Evolutionary conservation across 2,329 filamentous ascomycete species (phyloP).

Genomic region (Fusarium duplospermum): DNA sequence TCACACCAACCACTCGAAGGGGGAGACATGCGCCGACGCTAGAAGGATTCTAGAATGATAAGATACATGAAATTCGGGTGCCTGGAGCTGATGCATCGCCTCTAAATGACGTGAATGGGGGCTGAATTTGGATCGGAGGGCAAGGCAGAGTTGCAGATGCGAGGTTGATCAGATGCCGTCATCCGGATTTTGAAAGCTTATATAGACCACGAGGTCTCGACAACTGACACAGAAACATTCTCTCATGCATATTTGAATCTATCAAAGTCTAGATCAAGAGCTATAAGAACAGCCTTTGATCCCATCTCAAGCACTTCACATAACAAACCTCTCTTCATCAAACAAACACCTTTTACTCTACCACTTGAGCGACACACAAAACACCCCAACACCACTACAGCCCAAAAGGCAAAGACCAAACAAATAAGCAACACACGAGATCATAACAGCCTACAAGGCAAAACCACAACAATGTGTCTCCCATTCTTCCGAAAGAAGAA

Average conservation of each 20-base stretch:
- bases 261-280: not conserved
- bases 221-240: not conserved
- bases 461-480: conserved; percentile 7
- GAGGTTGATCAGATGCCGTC: not conserved
- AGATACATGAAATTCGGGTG: not conserved
- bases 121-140: not conserved
- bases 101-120: not conserved
- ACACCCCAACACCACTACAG: not conserved
- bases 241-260: not conserved
- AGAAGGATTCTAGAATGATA: not conserved
- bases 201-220: not conserved
- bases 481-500: conserved; percentile 3
- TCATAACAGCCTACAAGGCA: not conserved
- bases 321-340: not conserved
- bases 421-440: not conserved
- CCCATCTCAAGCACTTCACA: not conserved
- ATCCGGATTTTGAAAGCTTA: not conserved
- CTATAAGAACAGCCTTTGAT: not conserved
- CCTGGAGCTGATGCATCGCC: conserved; percentile 13
- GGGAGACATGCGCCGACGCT: not conserved
- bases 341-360: not conserved
- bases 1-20: not conserved
- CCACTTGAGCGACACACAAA: not conserved
- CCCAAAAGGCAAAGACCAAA: not conserved
- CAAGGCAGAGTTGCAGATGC: not conserved